Evolutionary conservation across 345 rosid genomes (phyloP), one percentile per base, ranked within the genome.

Genomic region (Excoecaria cochinchinensis): DNA sequence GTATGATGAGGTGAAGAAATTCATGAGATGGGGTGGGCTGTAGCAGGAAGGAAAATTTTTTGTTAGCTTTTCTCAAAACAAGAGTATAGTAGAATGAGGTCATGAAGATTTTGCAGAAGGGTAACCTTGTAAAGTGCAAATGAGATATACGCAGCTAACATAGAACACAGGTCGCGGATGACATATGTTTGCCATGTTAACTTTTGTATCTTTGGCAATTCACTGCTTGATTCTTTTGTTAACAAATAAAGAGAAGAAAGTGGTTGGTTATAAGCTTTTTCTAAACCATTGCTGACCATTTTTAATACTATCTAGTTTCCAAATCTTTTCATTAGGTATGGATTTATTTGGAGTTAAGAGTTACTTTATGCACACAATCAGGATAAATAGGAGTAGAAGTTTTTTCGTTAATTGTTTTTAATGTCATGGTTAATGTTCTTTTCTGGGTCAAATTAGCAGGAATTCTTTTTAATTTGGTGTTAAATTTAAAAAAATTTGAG

Each of bases 1-100:
- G 76, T 95, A 91, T 17, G 96, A 93, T 1, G 97, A 93, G 82
- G 83, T 91, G 73, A 89, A 93, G 90, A 95, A 85, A 86, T 87
- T 91, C 87, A 81, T 95, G 94, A 77, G 85, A 51, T 90, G 94
- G 96, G 84, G 93, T 62, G 82, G 92, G 78, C 79, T 88, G 71
- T 91, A 84, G 82, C 56, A 69, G 77, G 80, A 56, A 74, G 51
- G 19, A 39, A 19, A 19, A 10, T 17, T 38, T 68, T 79, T 71
- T 61, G 67, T 40, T 72, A 40, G 38, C 48, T 72, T 73, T 56
- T 48, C 36, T 17, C 19, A 57, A 8, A 40, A 73, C 11, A 8
- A 67, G 75, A 58, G 11, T 75, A 79, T 80, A 65, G 75, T 75
- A 70, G 78, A 75, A 59, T 61, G 76, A 60, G 61, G 36, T 74